Evolutionary conservation across 2,329 filamentous ascomycete species (phyloP), one percentile per base, ranked within the genome.

Genomic region (Xylaria sp.): DNA sequence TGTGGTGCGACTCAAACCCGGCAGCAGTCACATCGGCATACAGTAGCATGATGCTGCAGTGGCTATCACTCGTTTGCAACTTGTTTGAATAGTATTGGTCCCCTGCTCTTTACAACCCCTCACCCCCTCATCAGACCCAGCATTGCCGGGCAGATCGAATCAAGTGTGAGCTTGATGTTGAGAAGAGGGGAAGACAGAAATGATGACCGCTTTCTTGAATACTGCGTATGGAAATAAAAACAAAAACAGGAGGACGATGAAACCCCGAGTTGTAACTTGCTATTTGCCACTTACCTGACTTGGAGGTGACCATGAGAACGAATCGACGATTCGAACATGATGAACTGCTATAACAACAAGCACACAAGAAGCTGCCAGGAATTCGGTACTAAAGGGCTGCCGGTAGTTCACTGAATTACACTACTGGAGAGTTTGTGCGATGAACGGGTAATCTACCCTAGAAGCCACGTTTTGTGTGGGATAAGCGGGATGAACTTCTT

Each of bases 21-120:
- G 60, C 49, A 63, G 25, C 44, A 49, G 51, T 22, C 31, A 39
- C 31, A 42, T 31, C 54, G 22, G 57, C 29, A 29, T n/a, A 10
- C 36, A 22, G 29, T 38, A 15, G 25, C 20, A 27, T 13, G 22
- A 54, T 59, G 62, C 15, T 65, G 62, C 62, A 25, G 55, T 54
- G 54, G 31, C 38, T 47, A 49, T 50, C 25, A 39, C 54, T 50
- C 54, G 2, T 31, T 33, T 63, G 65, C 68, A 61, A 69, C 68
- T 69, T 69, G 65, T 69, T 47, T 63, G 38, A 29, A 63, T 55
- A 47, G 65, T 27, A 69, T 69, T 69, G 67, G 67, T 54, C 39
- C 51, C 60, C 50, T n/a, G 31, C 38, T 22, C 38, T 53, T 27
- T 27, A 17, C 11, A 22, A 45, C 25, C 44, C 58, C 51, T 49